Base-by-base conservation (phyloP, 176 grass and related monocot genomes). In the Bromus sterilis region DNA sequence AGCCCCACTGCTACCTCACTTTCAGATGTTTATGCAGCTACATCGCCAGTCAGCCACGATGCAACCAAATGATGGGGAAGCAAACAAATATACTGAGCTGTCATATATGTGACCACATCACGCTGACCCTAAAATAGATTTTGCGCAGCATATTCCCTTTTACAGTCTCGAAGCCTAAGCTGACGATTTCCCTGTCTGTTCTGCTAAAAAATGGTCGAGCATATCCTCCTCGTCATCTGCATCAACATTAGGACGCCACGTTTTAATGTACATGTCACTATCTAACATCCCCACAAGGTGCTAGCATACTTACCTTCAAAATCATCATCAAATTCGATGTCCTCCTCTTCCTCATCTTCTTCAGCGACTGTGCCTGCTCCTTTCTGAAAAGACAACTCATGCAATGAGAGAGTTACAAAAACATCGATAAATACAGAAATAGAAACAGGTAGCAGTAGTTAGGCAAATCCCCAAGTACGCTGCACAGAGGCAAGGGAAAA, bases 221-320 rank as follows among this genome's bases (percentile, higher is more conserved):
- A 96, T 99, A 58, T 99, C 97, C 79, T 99, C 96, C 84, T 95
- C 97, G 21, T 95, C 95, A 85, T 99, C 97, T 99, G 80, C 70
- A 86, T 0, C 59, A 46, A 56, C 57, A 41, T 67, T 73, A 31
- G 53, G 34, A 76, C 5, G 37, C 31, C 28, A 43, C 32, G n/a
- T 75, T 51, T 68, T 49, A 83, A 81, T 31, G 25, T 13, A 64
- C n/a, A 9, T 60, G 81, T 40, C 49, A 44, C 11, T 53, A 28
- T 18, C 32, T 13, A 63, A 87, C 46, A 36, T 85, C 35, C 26
- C 44, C 24, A 55, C 30, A 80, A 67, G 30, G 36, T 68, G 30
- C 28, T 41, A 63, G 76, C 58, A 91, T 42, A 68, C 36, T 80
- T 61, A 93, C 97, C 97, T 91, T 99, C 96, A 80, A 95, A 93